Conservation (phyloP, 257 asterid genomes). For the Coffea canephora region DNA sequence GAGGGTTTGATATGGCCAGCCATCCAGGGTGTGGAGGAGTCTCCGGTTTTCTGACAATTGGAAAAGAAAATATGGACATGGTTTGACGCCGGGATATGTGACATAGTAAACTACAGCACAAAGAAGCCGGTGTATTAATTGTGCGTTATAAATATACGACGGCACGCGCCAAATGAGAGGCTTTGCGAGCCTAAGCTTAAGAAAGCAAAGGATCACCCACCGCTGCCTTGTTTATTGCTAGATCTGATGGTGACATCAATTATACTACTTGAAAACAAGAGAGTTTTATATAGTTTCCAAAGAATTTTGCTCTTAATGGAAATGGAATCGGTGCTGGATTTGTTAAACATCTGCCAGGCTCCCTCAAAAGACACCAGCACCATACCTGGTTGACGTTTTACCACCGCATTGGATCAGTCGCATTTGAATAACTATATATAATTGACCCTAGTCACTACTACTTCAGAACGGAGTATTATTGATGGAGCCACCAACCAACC, state of each 20-base stretch:
- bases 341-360: background rate
- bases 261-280: background rate
- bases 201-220: slow-evolving; percentile 40
- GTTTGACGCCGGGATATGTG: background rate
- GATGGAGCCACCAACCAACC: no score
- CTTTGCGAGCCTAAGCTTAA: slow-evolving; percentile 23
- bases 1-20: background rate
- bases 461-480: no score
- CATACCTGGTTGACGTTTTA: background rate
- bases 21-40: background rate
- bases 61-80: background rate
- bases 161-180: background rate
- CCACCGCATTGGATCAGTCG: background rate
- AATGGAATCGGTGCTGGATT: no score
- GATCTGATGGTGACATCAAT: slow-evolving; percentile 35
- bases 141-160: background rate
- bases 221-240: slow-evolving; percentile 11
- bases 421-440: background rate
- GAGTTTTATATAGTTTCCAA: no score
- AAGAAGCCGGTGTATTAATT: no score
- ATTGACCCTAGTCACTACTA: background rate
- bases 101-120: background rate
- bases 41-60: background rate
- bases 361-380: no score
- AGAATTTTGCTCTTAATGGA: background rate